Evolutionary conservation across 169 alveolate genomes (phyloP).

Genomic region (Cyclospora cayetanensis): DNA sequence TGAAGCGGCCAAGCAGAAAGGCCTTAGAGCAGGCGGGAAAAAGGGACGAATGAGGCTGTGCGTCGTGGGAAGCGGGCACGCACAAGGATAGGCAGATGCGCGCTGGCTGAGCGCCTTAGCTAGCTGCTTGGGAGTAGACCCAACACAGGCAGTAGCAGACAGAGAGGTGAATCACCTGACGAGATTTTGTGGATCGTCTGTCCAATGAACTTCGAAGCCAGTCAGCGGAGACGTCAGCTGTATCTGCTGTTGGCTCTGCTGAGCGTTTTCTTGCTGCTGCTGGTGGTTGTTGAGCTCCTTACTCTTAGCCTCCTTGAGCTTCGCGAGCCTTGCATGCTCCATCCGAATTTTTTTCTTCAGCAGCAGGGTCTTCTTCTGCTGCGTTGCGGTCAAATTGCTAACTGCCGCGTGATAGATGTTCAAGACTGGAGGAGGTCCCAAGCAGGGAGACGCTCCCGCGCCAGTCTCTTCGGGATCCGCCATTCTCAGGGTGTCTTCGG

Average conservation of each 20-base stretch:
- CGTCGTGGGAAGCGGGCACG: no score
- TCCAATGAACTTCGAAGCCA: conserved; percentile 70
- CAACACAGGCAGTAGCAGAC: conserved; percentile 1
- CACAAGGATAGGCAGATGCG: no score
- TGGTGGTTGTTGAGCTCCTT: neutral
- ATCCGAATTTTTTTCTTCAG: neutral
- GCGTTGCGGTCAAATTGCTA: neutral
- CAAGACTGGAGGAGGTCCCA: neutral
- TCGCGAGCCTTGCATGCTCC: neutral
- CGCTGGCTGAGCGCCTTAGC: neutral
- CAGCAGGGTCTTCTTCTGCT: neutral
- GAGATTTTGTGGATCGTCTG: conserved; percentile 63
- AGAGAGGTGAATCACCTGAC: conserved; percentile 15
- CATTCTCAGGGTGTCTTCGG: no score
- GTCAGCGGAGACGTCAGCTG: conserved; percentile 65
- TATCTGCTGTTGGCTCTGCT: conserved; percentile 2
- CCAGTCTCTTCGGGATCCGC: neutral
- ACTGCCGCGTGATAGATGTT: neutral
- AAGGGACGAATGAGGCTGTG: no score
- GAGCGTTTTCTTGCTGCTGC: neutral
- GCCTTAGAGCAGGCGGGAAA: neutral
- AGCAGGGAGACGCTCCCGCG: neutral
- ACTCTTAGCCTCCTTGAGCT: neutral
- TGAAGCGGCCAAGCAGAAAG: neutral
- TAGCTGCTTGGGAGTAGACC: neutral